A percentile compares a stretch with the other conserved stretches of the same genome.
Evolutionary conservation across 2,329 filamentous ascomycete species (phyloP).

Genomic region (Cercospora brassicicola): DNA sequence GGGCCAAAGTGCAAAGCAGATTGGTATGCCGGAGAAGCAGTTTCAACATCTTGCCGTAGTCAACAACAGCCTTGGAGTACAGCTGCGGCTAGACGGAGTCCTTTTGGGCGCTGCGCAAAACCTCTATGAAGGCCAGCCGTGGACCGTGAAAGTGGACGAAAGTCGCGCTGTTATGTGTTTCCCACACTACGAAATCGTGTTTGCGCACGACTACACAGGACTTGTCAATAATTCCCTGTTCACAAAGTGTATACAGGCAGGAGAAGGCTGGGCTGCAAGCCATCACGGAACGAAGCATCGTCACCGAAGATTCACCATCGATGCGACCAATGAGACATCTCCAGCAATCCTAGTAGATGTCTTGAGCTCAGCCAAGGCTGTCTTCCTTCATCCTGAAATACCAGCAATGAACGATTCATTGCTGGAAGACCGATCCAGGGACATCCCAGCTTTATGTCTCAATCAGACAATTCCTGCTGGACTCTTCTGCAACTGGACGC

Average conservation of each 20-base stretch:
- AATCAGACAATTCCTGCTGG: background rate
- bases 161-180: background rate
- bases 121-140: background rate
- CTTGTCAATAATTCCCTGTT: rapidly evolving
- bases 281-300: background rate
- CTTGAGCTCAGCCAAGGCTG: background rate
- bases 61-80: too few relatives aligned
- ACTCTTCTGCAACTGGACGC: background rate
- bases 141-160: background rate
- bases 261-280: background rate
- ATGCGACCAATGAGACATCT: background rate
- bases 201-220: rapidly evolving
- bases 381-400: background rate
- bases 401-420: background rate
- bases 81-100: background rate
- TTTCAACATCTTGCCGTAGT: too few relatives aligned
- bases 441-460: background rate
- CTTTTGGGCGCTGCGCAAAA: background rate
- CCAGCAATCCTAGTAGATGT: background rate
- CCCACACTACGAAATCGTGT: too few relatives aligned
- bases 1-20: too few relatives aligned
- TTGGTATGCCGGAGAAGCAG: too few relatives aligned
- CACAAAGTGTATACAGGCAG: background rate
- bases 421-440: background rate
- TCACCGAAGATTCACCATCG: background rate